phyloP scores from a whole-genome alignment of 2,329 filamentous ascomycete genomes.

The Botryotinia globosa region DNA sequence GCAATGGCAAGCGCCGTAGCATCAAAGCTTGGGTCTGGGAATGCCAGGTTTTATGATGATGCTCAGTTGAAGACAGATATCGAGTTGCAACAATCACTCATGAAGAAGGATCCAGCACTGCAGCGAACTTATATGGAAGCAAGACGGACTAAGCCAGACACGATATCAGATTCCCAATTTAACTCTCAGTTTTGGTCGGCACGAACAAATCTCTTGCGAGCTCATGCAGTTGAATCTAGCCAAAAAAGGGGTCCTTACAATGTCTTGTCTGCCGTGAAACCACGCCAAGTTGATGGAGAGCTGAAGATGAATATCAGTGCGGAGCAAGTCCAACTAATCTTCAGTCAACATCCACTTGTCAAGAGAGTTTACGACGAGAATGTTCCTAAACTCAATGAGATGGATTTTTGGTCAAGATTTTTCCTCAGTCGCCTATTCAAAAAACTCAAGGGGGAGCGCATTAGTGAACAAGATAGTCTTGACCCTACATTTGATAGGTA shows the following conservation, averaged over 20 bases:
- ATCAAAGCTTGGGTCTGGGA: slow-evolving; percentile 45
- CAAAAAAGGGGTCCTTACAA: slow-evolving; percentile 92
- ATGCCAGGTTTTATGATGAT: slow-evolving; percentile 76
- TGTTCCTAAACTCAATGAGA: slow-evolving; percentile 75
- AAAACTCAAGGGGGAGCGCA: slow-evolving; percentile 84
- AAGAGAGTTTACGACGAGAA: slow-evolving; percentile 90
- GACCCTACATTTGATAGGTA: slow-evolving; percentile 86
- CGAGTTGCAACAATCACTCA: slow-evolving; percentile 80
- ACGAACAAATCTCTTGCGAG: slow-evolving; percentile 77
- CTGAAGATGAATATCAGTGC: slow-evolving; percentile 80
- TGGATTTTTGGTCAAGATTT: slow-evolving; percentile 89
- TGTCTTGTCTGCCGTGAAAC: slow-evolving; percentile 85
- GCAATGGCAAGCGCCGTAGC: slow-evolving; percentile 70
- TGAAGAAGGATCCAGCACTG: slow-evolving; percentile 74
- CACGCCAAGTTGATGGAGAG: slow-evolving; percentile 69
- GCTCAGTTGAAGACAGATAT: slow-evolving; percentile 72
- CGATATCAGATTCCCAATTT: slow-evolving; percentile 76
- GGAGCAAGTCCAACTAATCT: slow-evolving; percentile 90
- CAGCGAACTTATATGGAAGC: slow-evolving; percentile 86
- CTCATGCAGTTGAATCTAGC: slow-evolving; percentile 82
- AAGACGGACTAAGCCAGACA: slow-evolving; percentile 76
- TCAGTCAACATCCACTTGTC: slow-evolving; percentile 88
- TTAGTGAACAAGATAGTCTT: slow-evolving; percentile 70
- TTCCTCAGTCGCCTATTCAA: slow-evolving; percentile 90
- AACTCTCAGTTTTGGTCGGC: slow-evolving; percentile 94